Base-by-base conservation (phyloP, 371 early-diverging fungal species). In the Mortierella sp. region DNA sequence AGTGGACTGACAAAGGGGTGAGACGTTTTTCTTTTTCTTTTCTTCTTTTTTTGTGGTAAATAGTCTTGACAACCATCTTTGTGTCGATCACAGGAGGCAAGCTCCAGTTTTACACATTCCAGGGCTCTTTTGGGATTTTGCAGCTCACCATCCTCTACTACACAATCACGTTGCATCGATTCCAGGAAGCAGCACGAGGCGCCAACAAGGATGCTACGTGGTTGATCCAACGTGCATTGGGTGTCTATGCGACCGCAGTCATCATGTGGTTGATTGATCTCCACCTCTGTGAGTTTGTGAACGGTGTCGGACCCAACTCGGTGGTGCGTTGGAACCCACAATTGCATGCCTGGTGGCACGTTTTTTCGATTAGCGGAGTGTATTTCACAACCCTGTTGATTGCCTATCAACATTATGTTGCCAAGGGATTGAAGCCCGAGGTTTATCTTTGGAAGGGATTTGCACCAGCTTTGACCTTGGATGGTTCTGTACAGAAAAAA, bases 261-360 rank as follows among this genome's bases (percentile, higher is more conserved):
- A 52, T 62, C 14, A 72, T 79, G 55, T 79, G 79, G 79, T 37
- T 76, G 62, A 64, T 76, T 18, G 75, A 75, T 21, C 43, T 75
- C 53, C 75, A 75, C 60, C 58, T 75, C 11, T 75, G 75, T 56
- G 77, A 76, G 44, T 76, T 76, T 29, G 47, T 76, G 59, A 76
- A 76, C 44, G 77, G 77, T 21, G 77, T 76, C n/a, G 61, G 77
- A n/a, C 65, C 71, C 12, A 25, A 71, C 18, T 68, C 72, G 18
- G 66, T 76, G 21, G 57, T 76, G 25, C 64, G 44, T 47, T 76
- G 76, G 76, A 76, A 76, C 68, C 76, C 76, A 26, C 76, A 76
- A 46, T 59, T 76, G 47, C 76, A 75, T 69, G 79, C 79, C 1
- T 72, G 72, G 72, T 77, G 79, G 79, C 79, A 77, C 19, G 79